Evolutionary conservation across 2,329 filamentous ascomycete genomes (phyloP).

Genomic region (Lachnellula willkommii): DNA sequence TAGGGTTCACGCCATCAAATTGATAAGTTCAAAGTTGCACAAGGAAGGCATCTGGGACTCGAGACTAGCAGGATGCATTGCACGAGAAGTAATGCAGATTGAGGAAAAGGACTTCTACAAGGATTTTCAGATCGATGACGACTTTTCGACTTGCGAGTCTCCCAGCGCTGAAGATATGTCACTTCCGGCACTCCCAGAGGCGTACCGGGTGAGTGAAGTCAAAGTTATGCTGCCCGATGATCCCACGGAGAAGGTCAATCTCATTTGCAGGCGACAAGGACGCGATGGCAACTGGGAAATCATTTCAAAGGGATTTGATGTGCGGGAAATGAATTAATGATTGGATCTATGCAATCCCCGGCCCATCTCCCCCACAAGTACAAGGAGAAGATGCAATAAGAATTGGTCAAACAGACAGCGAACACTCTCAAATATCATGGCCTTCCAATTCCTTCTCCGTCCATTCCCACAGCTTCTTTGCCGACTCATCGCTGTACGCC

Average conservation of each 20-base stretch:
- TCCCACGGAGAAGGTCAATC: not conserved
- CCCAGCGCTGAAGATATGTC: slow-evolving; percentile 9
- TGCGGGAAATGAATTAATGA: not conserved
- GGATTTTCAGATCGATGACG: slow-evolving; percentile 6
- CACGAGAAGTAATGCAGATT: slow-evolving; percentile 35
- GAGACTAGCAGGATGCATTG: slow-evolving; percentile 29
- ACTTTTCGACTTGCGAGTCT: slow-evolving; percentile 6
- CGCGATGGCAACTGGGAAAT: not conserved
- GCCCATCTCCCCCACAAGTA: not conserved
- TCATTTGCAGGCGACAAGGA: not conserved
- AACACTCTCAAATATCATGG: not conserved
- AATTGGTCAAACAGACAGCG: not conserved
- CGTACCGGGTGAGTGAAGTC: slow-evolving; percentile 21
- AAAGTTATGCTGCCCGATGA: slow-evolving; percentile 5
- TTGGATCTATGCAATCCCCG: not conserved
- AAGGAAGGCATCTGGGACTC: slow-evolving; percentile 42
- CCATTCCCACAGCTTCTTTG: not conserved
- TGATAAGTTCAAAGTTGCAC: slow-evolving; percentile 31
- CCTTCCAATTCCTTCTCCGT: not conserved
- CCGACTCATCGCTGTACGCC: not conserved
- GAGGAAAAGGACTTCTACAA: slow-evolving; percentile 33
- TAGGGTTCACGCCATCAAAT: slow-evolving; percentile 35
- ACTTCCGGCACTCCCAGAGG: slow-evolving; percentile 18
- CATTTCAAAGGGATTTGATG: not conserved
- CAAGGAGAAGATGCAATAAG: too few relatives aligned